A percentile compares a stretch with the other conserved stretches of the same genome.
Conservation (phyloP, 2,329 filamentous ascomycete genomes). For the Pyrenochaeta sp. region DNA sequence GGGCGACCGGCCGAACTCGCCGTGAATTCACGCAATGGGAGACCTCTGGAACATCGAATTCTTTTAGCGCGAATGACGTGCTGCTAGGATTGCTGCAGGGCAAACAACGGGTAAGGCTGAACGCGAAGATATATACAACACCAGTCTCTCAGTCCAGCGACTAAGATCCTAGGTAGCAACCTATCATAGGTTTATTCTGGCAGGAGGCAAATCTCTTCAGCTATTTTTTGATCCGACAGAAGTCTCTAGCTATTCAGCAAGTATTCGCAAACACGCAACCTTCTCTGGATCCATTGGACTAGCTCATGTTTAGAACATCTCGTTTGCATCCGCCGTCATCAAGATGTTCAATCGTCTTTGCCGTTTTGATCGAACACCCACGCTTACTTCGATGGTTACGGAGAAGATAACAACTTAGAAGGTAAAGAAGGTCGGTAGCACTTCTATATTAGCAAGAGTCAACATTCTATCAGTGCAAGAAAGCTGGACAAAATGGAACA, state of each 20-base stretch:
- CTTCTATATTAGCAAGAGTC: not conserved
- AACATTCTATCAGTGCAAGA: not conserved
- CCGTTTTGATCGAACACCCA: not conserved
- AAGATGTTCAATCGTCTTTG: too few relatives aligned
- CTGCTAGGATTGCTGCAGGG: slow-evolving; percentile 18
- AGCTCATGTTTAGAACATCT: not conserved
- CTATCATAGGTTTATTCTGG: not conserved
- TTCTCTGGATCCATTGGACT: not conserved
- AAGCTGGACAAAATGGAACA: not conserved
- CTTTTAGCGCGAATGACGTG: slow-evolving; percentile 42
- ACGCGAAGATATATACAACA: not conserved
- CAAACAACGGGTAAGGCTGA: slow-evolving; percentile 21
- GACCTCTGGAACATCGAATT: slow-evolving; percentile 22
- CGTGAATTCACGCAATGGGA: slow-evolving; percentile 10
- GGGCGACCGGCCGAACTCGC: slow-evolving; percentile 18
- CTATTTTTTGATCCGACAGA: not conserved
- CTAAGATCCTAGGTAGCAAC: not conserved
- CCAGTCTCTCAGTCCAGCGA: not conserved
- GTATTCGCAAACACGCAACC: not conserved
- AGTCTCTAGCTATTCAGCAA: not conserved
- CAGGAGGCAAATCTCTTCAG: not conserved
- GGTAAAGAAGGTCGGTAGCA: not conserved
- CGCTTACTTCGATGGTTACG: not conserved
- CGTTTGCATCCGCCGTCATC: not conserved
- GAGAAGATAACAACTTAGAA: not conserved